A percentile compares a stretch with the other conserved stretches of the same genome.
Conservation (phyloP, 345 rosid genomes). For the Acer yangbiense region DNA sequence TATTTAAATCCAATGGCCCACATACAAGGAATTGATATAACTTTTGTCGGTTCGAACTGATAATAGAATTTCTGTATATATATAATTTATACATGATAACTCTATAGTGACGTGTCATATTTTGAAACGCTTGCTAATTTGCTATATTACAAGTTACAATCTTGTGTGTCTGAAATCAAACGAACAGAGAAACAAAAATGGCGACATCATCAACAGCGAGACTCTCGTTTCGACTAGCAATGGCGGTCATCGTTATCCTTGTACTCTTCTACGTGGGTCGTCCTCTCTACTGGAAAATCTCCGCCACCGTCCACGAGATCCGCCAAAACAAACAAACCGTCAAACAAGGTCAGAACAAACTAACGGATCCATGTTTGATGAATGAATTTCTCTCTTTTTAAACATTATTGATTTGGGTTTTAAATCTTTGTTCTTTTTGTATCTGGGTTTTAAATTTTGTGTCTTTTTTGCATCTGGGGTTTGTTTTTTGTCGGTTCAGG, state of each 20-base stretch:
- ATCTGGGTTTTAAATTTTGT: not conserved
- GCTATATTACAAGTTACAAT: not conserved
- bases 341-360: slow-evolving; percentile 47
- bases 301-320: slow-evolving; percentile 88
- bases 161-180: not conserved
- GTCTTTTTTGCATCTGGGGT: not conserved
- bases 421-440: not conserved
- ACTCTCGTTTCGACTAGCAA: slow-evolving; percentile 43
- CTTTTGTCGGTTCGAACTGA: no score
- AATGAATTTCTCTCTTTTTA: not conserved
- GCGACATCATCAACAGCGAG: slow-evolving; percentile 37
- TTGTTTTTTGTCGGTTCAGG: slow-evolving; percentile 36
- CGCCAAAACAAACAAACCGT: slow-evolving; percentile 83
- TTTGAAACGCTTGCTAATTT: not conserved
- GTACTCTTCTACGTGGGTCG: slow-evolving; percentile 72
- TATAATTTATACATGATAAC: no score
- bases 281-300: slow-evolving; percentile 92
- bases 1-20: no score
- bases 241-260: slow-evolving; percentile 34
- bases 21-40: no score
- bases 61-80: no score
- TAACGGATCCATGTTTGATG: not conserved
- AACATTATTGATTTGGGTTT: not conserved
- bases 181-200: not conserved
- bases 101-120: not conserved